A percentile compares a stretch with the other conserved stretches of the same genome.
phyloP scores from a whole-genome alignment of 2,329 filamentous ascomycete species.

The Endoconidiophora laricicola region DNA sequence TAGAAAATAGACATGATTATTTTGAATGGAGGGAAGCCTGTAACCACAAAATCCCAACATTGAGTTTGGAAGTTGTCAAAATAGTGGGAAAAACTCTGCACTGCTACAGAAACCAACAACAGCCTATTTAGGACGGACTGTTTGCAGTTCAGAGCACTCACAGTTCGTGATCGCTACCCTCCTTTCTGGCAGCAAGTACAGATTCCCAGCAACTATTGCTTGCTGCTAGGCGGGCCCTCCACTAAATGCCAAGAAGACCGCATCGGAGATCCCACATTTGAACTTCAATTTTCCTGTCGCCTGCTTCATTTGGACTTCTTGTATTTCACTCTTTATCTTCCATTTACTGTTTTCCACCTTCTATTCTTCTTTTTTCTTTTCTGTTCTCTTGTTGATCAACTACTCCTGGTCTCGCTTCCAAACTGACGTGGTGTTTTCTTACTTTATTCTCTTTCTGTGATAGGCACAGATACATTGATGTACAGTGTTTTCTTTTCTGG shows the following conservation, averaged over 20 bases:
- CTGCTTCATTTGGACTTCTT: no score
- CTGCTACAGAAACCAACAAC: background rate
- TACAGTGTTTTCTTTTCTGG: background rate
- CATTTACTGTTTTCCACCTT: background rate
- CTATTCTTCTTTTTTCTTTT: background rate
- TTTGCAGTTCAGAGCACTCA: background rate
- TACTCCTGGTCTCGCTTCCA: background rate
- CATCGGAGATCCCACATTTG: background rate
- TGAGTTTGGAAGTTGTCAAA: no score
- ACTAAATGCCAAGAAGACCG: no score
- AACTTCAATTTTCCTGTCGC: background rate
- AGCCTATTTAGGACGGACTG: background rate
- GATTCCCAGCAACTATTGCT: no score
- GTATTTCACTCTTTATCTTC: background rate
- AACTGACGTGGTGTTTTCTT: no score
- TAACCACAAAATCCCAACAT: no score
- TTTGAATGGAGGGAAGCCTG: no score
- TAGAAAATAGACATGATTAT: background rate
- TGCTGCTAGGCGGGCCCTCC: no score
- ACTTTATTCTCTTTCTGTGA: background rate
- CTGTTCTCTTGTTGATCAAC: background rate
- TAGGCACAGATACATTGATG: background rate
- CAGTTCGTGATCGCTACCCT: background rate
- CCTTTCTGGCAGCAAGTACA: background rate
- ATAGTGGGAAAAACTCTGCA: background rate